Base-by-base conservation (phyloP, 768 basidiomycete species). In the Phaffia tasmanica region DNA sequence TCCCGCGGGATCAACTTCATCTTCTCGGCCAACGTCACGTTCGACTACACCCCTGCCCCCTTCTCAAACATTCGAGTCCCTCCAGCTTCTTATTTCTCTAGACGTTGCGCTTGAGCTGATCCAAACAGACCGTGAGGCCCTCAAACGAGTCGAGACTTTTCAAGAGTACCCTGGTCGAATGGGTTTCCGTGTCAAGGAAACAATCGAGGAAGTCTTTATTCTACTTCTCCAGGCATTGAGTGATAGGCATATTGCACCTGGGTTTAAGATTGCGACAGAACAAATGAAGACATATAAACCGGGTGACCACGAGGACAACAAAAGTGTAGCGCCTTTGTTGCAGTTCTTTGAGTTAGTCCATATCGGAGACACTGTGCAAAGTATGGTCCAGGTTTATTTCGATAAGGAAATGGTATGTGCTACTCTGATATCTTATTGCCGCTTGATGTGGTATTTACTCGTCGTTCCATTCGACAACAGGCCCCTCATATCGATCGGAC, bases 331-430 rank as follows among this genome's bases (percentile, higher is more conserved):
- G 0, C 95, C 95, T 0, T 78, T 99, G 2, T 78, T 97, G 50
- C 93, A 98, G 74, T 98, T 98, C 78, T 97, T 99, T 70, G 94
- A 98, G 79, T 80, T 98, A 27, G 94, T 94, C 0, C 95, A 98
- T 77, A 80, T 98, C 19, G 95, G 92, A 0, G 94, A 99, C 74
- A 99, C 89, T 19, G 97, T 98, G 54, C 90, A 94, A 76, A 89
- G 86, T 21, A 97, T 98, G 85, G 84, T 95, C 7, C 92, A 99
- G 71, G 95, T 97, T 1, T 99, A 93, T 76, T 99, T 94, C 73
- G 95, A 98, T 74, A 93, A 93, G 73, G 94, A 95, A 72, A 78
- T 98, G 77, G 89, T 88, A 69, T 29, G 85, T 74, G 29, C 30
- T 14, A 23, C 61, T 35, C 32, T 59, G 29, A 23, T 50, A 35